Evolutionary conservation across 2,329 filamentous ascomycete species (phyloP).

Genomic region (Xylaria multiplex): DNA sequence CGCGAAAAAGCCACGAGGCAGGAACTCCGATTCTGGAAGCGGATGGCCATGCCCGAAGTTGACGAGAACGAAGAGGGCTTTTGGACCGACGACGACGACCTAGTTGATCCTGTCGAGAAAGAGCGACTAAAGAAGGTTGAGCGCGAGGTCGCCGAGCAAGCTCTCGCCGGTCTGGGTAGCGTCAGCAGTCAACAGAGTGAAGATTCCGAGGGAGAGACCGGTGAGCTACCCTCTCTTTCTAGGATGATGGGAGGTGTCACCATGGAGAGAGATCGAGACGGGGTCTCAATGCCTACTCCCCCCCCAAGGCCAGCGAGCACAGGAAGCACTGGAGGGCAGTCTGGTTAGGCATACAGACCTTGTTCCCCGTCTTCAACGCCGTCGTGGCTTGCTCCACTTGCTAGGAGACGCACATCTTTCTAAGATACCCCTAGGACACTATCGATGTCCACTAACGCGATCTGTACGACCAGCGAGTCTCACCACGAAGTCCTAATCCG

Average conservation of each 20-base stretch:
- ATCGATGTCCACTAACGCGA: background rate
- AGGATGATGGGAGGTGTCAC: conserved; percentile 54
- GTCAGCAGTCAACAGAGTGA: conserved; percentile 50
- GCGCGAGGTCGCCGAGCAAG: conserved; percentile 55
- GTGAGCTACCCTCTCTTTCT: conserved; percentile 41
- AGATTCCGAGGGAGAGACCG: conserved; percentile 49
- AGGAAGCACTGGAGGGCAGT: conserved; percentile 52
- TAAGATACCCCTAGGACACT: conserved; percentile 14
- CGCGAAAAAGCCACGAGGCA: conserved; percentile 64
- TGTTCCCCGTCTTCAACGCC: background rate
- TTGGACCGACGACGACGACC: conserved; percentile 73
- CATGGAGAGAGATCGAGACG: conserved; percentile 54
- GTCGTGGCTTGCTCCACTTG: background rate
- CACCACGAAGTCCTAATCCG: background rate
- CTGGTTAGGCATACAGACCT: conserved; percentile 35
- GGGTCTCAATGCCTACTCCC: conserved; percentile 48
- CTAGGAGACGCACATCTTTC: background rate
- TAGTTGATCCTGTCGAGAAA: conserved; percentile 71
- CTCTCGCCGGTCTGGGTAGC: conserved; percentile 49
- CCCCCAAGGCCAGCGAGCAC: conserved; percentile 55
- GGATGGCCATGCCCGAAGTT: conserved; percentile 70
- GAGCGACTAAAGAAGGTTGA: conserved; percentile 62
- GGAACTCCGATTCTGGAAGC: conserved; percentile 73
- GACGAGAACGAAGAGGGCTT: conserved; percentile 66
- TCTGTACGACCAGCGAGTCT: background rate